A percentile compares a stretch with the other conserved stretches of the same genome.
These are phyloP conservation scores for Xylariales sp. DNA, from an alignment of 2,329 filamentous ascomycete genomes.

Conservation along the genomic window DNA sequence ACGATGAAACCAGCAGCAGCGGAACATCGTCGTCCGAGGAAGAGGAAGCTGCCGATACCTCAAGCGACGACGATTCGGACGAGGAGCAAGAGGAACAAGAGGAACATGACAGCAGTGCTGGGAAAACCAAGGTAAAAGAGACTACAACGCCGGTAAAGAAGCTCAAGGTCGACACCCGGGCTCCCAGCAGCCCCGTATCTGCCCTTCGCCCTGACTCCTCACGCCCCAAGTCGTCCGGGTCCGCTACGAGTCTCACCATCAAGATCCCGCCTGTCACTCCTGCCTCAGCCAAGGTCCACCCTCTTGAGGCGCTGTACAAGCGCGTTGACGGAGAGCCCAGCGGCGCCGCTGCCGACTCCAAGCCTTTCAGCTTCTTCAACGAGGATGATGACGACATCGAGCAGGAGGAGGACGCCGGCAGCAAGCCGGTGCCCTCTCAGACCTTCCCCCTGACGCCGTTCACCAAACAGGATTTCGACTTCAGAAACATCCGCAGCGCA, in stretches of 20 bases:
- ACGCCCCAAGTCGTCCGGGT: constrained; percentile 47
- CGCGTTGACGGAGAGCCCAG: constrained; percentile 34
- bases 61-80: constrained; percentile 12
- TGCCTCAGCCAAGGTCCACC: constrained; percentile 60
- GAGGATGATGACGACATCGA: constrained; percentile 41
- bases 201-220: constrained; percentile 24
- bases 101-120: background rate
- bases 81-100: constrained; percentile 13
- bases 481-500: constrained; percentile 73
- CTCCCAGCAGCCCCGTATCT: constrained; percentile 13
- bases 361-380: constrained; percentile 77
- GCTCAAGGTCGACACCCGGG: constrained; percentile 13
- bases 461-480: constrained; percentile 72
- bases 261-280: constrained; percentile 47
- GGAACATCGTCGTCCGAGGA: constrained; percentile 22
- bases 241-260: constrained; percentile 47
- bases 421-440: constrained; percentile 9
- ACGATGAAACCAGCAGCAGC: constrained; percentile 32
- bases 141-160: constrained; percentile 12
- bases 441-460: constrained; percentile 75
- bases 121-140: background rate
- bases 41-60: constrained; percentile 14
- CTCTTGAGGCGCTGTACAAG: constrained; percentile 91
- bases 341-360: constrained; percentile 36
- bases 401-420: constrained; percentile 28